Conservation (phyloP, 2,329 filamentous ascomycete genomes). For the Curvularia eragrostidis region DNA sequence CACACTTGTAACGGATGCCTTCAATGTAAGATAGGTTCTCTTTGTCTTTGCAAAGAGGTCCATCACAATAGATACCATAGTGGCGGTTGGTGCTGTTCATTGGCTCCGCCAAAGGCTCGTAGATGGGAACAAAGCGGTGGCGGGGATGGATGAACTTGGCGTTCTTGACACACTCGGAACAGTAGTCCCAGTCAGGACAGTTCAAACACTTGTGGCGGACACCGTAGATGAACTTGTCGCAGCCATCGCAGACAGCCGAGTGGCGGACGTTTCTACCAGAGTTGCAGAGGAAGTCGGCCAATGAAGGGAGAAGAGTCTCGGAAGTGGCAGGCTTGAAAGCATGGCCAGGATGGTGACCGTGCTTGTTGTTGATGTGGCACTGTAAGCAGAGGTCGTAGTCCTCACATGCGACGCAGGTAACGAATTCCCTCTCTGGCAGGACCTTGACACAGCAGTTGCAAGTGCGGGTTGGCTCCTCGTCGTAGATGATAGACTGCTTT, state of each 20-base stretch:
- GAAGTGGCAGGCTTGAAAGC: slow-evolving; percentile 73
- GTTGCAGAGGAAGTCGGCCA: slow-evolving; percentile 71
- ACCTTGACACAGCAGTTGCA: slow-evolving; percentile 76
- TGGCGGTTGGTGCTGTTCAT: slow-evolving; percentile 65
- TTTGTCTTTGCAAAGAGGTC: slow-evolving; percentile 77
- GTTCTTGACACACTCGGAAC: slow-evolving; percentile 73
- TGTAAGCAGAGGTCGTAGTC: slow-evolving; percentile 91
- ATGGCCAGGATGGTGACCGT: slow-evolving; percentile 92
- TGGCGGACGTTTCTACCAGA: slow-evolving; percentile 83
- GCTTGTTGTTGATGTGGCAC: slow-evolving; percentile 77
- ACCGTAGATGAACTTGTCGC: slow-evolving; percentile 84
- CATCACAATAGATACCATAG: slow-evolving; percentile 91
- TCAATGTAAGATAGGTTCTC: slow-evolving; percentile 68
- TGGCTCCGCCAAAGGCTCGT: slow-evolving; percentile 69
- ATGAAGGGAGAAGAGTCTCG: slow-evolving; percentile 62
- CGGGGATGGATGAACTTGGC: slow-evolving; percentile 74
- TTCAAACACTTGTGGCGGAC: slow-evolving; percentile 95
- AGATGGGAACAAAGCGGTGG: slow-evolving; percentile 89
- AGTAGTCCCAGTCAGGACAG: slow-evolving; percentile 98
- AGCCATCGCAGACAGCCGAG: slow-evolving; percentile 92
- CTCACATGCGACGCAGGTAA: slow-evolving; percentile 83
- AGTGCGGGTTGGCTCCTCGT: slow-evolving; percentile 63
- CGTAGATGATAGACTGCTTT: slow-evolving; percentile 49
- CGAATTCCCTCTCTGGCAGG: slow-evolving; percentile 77
- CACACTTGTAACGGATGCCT: slow-evolving; percentile 94